Evolutionary conservation across 495 filamentous ascomycete genomes (phyloP).

Genomic region (Collariella sp.): DNA sequence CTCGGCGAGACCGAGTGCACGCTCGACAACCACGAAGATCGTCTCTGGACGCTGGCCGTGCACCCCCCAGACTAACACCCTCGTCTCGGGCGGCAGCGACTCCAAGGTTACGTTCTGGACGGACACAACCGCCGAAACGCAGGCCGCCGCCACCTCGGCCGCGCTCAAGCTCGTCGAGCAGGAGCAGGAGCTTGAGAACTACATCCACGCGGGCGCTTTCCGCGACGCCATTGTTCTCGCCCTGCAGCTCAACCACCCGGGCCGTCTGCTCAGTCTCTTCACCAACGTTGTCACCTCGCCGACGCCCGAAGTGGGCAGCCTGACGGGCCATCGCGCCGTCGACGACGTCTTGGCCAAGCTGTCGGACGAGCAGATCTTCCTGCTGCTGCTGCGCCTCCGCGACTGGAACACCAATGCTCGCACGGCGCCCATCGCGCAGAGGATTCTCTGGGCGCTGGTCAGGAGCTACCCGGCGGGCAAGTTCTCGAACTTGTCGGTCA

Average conservation of each 20-base stretch:
- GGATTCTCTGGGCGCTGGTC: constrained; percentile 72
- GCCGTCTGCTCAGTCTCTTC: constrained; percentile 73
- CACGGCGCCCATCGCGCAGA: constrained; percentile 77
- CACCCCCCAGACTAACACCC: constrained; percentile 56
- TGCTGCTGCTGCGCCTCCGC: constrained; percentile 66
- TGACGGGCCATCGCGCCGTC: constrained; percentile 68
- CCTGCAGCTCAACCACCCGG: constrained; percentile 87
- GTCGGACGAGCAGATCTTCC: constrained; percentile 71
- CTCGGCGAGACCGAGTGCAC: constrained; percentile 76
- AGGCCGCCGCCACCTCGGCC: constrained; percentile 56
- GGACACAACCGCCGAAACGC: constrained; percentile 79
- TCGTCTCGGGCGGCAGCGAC: constrained; percentile 86
- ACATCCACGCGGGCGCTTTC: constrained; percentile 75
- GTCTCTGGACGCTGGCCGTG: constrained; percentile 80
- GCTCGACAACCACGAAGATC: constrained; percentile 90
- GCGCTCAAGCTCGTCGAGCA: constrained; percentile 77
- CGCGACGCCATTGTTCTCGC: constrained; percentile 88
- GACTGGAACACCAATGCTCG: constrained; percentile 97
- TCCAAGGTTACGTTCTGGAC: constrained; percentile 89
- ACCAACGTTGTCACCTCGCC: constrained; percentile 62
- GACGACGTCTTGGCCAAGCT: constrained; percentile 76
- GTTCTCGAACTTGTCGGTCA: constrained; percentile 50
- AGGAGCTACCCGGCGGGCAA: constrained; percentile 65
- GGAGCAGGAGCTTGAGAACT: constrained; percentile 86
- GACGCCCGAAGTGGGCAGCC: constrained; percentile 49